Conservation (phyloP, 2,329 filamentous ascomycete species). For the Colletotrichum orchidophilum region DNA sequence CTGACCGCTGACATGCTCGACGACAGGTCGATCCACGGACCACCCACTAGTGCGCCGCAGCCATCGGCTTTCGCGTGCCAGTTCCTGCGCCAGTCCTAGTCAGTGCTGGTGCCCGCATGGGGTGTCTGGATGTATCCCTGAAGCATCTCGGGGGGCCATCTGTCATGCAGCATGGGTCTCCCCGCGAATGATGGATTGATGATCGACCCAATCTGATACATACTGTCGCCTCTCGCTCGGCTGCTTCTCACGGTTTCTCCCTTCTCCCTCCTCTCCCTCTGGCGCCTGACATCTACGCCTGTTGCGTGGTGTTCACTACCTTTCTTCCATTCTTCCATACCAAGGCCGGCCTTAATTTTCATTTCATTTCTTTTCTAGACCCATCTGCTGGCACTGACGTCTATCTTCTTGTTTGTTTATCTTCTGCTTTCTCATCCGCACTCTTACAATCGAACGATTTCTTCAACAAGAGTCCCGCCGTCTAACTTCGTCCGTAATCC, state of each 20-base stretch:
- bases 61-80: conserved; percentile 34
- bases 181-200: conserved; percentile 32
- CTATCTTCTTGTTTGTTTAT: conserved; percentile 12
- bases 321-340: conserved; percentile 24
- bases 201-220: conserved; percentile 36
- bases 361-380: conserved; percentile 31
- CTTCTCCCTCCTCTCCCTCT: conserved; percentile 26
- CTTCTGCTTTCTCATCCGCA: neutral
- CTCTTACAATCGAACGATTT: neutral
- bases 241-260: conserved; percentile 15
- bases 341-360: conserved; percentile 34
- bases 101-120: conserved; percentile 33
- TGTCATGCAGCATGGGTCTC: conserved; percentile 35
- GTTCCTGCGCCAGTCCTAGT: conserved; percentile 34
- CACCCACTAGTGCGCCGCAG: conserved; percentile 30
- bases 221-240: conserved; percentile 34
- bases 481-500: neutral
- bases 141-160: conserved; percentile 27
- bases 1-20: conserved; percentile 6
- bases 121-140: conserved; percentile 33
- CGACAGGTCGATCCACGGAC: conserved; percentile 23
- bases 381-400: conserved; percentile 28
- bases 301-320: conserved; percentile 26
- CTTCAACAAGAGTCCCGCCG: neutral
- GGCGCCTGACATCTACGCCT: neutral